phyloP scores from a whole-genome alignment of 495 filamentous ascomycete genomes.

The Neurospora sp. region DNA sequence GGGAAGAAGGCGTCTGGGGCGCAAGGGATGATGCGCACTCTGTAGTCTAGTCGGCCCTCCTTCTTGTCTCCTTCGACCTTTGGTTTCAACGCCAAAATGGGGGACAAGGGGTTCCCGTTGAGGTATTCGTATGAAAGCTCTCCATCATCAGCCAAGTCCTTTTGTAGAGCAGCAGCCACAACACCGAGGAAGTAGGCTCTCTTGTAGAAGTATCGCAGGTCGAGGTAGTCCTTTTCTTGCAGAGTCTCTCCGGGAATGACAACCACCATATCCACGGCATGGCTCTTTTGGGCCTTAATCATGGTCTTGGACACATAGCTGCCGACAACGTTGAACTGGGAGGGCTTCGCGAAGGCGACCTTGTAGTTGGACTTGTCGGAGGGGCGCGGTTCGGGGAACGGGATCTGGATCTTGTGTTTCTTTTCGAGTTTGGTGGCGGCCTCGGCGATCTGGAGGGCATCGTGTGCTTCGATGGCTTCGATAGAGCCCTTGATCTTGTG shows the following conservation, averaged over 20 bases:
- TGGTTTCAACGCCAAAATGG: constrained; percentile 49
- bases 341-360: constrained; percentile 63
- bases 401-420: constrained; percentile 54
- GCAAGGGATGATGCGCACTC: constrained; percentile 71
- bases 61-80: constrained; percentile 11
- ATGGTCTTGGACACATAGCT: constrained; percentile 74
- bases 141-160: constrained; percentile 39
- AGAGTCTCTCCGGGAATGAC: constrained; percentile 73
- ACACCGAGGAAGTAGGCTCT: constrained; percentile 83
- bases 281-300: constrained; percentile 44
- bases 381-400: constrained; percentile 72
- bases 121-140: constrained; percentile 54
- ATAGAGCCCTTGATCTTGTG: constrained; percentile 66
- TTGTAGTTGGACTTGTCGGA: constrained; percentile 66
- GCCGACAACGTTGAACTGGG: constrained; percentile 76
- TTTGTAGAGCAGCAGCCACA: constrained; percentile 57
- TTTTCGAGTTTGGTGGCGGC: constrained; percentile 59
- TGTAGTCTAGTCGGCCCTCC: constrained; percentile 31
- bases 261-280: constrained; percentile 71
- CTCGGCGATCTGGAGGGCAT: constrained; percentile 51
- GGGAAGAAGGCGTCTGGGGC: constrained; percentile 57
- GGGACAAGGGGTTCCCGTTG: constrained; percentile 69
- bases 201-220: constrained; percentile 91
- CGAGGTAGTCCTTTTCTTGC: constrained; percentile 89
- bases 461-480: constrained; percentile 49